phyloP scores from a whole-genome alignment of 257 asterid species.

The Jacaranda mimosifolia region DNA sequence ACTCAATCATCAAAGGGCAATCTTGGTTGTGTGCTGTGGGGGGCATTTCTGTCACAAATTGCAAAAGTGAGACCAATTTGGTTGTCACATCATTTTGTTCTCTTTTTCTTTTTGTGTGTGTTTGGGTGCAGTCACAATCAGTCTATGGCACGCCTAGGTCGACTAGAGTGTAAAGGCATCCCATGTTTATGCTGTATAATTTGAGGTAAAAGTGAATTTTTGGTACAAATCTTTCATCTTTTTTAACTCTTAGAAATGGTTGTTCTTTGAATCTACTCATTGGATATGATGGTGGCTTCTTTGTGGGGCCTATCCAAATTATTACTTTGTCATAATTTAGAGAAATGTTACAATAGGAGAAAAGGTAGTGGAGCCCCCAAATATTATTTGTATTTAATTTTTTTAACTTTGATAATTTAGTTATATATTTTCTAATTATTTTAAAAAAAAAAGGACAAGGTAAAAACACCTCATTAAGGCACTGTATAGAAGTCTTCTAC shows the following conservation, averaged over 20 bases:
- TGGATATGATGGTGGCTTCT: not conserved
- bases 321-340: not conserved
- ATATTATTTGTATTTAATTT: not conserved
- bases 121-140: not conserved
- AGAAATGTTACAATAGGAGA: not conserved
- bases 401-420: not conserved
- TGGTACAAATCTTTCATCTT: not conserved
- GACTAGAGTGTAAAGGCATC: slow-evolving; percentile 16
- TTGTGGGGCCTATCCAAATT: not conserved
- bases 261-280: slow-evolving; percentile 8
- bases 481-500: too few relatives aligned
- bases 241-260: not conserved
- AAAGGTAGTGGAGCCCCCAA: not conserved
- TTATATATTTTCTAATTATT: too few relatives aligned
- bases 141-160: slow-evolving; percentile 27
- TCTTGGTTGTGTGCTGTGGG: not conserved
- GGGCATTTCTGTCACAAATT: too few relatives aligned
- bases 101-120: not conserved
- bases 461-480: too few relatives aligned
- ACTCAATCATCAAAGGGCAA: not conserved
- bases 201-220: not conserved
- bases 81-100: slow-evolving; percentile 15
- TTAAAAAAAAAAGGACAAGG: too few relatives aligned
- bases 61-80: not conserved
- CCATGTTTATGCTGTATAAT: not conserved